Evolutionary conservation across 2,329 filamentous ascomycete genomes (phyloP), one percentile per base, ranked within the genome.

Genomic region (Fusarium globosum): DNA sequence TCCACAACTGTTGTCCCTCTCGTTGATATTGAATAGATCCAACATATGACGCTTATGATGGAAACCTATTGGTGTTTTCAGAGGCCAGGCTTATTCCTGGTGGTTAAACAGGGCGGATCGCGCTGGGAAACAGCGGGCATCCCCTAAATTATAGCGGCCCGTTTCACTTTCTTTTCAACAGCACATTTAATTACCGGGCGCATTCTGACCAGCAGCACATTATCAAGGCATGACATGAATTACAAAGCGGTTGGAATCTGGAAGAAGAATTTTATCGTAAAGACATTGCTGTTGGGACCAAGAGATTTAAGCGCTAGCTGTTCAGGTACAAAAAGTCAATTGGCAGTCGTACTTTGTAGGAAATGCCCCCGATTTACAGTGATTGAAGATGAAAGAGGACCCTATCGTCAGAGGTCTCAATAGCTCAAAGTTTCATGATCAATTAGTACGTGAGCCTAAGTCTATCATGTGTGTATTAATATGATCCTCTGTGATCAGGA

Each of bases 241-340:
- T 1, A 7, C 0, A 21, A 15, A 21, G 18, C 2, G 13, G 3
- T 9, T 6, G 48, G 13, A 3, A 52, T 36, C 3, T 26, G n/a
- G 11, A 52, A 15, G 13, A 36, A 6, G 18, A 15, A 8, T 21
- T 4, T 4, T 21, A 11, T 5, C 8, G 8, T n/a, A 18, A 23
- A 13, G 16, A 35, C 3, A 20, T 51, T 11, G 16, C 16, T 33
- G 21, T n/a, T 51, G 2, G 16, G 15, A 8, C 4, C 3, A 20
- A 26, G 16, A 36, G 16, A 36, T 20, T 12, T 4, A 26, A 15
- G 30, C 9, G 30, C 6, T 20, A 14, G 33, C 16, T 26, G 30
- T 36, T 36, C 16, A 36, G n/a, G 30, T 23, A 46, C 13, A 3
- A 8, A 15, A 21, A 7, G n/a, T 21, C 30, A 15, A 11, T 35